phyloP scores from a whole-genome alignment of 164 flowering plant genomes.

The Chimonanthus salicifolius region DNA sequence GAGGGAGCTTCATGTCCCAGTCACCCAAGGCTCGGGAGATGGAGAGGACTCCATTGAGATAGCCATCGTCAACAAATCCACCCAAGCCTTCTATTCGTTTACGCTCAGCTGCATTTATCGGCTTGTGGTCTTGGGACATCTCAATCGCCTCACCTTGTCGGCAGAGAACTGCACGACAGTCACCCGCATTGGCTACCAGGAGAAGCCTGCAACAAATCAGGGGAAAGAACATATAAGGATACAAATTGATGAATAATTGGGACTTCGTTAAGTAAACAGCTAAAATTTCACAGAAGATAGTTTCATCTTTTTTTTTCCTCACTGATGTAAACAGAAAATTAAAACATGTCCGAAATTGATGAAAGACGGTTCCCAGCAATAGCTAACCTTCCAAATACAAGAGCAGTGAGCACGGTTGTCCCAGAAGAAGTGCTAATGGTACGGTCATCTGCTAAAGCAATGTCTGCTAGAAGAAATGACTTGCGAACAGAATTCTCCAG shows the following conservation, averaged over 20 bases:
- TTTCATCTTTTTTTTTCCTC: not conserved
- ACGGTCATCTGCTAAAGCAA: constrained; percentile 66
- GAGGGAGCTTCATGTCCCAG: constrained; percentile 79
- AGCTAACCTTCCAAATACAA: constrained; percentile 65
- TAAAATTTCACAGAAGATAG: not conserved
- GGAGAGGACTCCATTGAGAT: constrained; percentile 75
- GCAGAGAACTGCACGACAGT: constrained; percentile 86
- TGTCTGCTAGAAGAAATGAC: constrained; percentile 70
- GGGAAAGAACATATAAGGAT: not conserved
- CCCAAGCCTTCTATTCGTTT: constrained; percentile 56
- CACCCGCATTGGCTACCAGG: constrained; percentile 87
- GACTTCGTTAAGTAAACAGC: too few relatives aligned
- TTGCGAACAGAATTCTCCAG: constrained; percentile 49
- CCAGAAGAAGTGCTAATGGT: constrained; percentile 65
- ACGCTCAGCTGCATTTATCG: constrained; percentile 45
- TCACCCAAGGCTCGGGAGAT: constrained; percentile 83
- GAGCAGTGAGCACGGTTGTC: constrained; percentile 80
- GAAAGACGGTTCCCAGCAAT: not conserved
- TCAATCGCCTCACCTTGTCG: constrained; percentile 76
- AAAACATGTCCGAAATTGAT: not conserved
- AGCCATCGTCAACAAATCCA: constrained; percentile 67
- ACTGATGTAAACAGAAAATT: not conserved
- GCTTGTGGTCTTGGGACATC: constrained; percentile 80
- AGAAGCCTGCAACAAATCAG: constrained; percentile 41
- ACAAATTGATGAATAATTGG: not conserved